phyloP scores from a whole-genome alignment of 148 eudicot genomes.

The Rhododendron molle region DNA sequence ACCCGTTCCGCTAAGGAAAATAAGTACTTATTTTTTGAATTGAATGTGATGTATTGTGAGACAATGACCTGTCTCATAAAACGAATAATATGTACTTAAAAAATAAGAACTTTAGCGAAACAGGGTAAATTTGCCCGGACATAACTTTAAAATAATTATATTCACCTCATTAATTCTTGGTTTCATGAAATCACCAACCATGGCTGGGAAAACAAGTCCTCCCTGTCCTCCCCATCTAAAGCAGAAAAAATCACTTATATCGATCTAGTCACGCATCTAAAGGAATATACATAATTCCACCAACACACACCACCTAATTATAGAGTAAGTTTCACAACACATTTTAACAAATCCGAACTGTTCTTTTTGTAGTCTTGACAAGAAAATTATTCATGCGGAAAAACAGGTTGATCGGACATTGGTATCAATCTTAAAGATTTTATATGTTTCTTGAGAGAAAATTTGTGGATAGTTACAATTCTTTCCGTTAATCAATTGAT shows the following conservation, averaged over 20 bases:
- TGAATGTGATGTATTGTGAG: too few species aligned
- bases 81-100: too few species aligned
- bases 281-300: background rate
- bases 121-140: background rate
- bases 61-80: too few species aligned
- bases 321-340: background rate
- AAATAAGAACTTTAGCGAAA: too few species aligned
- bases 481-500: background rate
- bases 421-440: background rate
- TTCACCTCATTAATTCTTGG: conserved; percentile 52
- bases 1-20: background rate
- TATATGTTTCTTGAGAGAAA: background rate
- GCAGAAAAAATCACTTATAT: background rate
- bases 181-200: conserved; percentile 49
- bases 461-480: background rate
- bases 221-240: conserved; percentile 55
- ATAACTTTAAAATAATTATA: background rate
- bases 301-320: background rate
- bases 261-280: background rate
- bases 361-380: background rate
- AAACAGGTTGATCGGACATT: background rate
- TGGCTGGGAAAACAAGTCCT: conserved; percentile 27
- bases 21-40: too few species aligned
- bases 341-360: background rate
- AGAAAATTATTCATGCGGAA: background rate